phyloP scores from a whole-genome alignment of 169 alveolate genomes.

The Sarcocystis neurona region DNA sequence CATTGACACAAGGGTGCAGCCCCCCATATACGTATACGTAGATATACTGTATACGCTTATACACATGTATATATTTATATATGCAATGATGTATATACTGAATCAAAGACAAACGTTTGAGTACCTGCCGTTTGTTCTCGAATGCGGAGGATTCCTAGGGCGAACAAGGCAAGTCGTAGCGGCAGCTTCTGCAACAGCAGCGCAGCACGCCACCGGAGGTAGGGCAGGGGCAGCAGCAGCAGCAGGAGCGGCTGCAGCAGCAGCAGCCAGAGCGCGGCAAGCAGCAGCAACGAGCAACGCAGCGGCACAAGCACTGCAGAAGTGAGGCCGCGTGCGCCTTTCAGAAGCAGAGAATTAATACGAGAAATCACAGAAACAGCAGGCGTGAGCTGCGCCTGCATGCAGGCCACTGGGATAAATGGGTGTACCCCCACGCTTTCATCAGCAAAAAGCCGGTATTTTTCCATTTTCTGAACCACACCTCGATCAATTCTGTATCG shows the following conservation, averaged over 20 bases:
- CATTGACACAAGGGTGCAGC: too few relatives aligned
- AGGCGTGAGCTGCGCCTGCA: conserved; percentile 50
- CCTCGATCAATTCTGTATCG: too few relatives aligned
- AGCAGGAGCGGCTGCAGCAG: conserved; percentile 40
- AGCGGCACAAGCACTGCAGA: conserved; percentile 36
- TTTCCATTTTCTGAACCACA: conserved; percentile 63
- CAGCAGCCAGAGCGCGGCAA: conserved; percentile 20
- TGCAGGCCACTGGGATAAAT: conserved; percentile 55
- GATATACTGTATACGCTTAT: too few relatives aligned
- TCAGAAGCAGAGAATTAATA: too few relatives aligned
- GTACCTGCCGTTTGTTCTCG: conserved; percentile 51
- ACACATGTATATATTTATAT: too few relatives aligned
- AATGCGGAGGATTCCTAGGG: conserved; percentile 39
- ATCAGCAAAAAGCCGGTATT: conserved; percentile 58
- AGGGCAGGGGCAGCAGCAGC: conserved; percentile 38
- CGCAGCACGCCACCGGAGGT: conserved; percentile 40
- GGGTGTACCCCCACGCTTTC: conserved; percentile 60
- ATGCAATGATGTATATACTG: too few relatives aligned
- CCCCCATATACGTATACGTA: too few relatives aligned
- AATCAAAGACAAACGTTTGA: too few relatives aligned
- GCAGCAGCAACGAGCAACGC: conserved; percentile 41
- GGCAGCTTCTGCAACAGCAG: conserved; percentile 41
- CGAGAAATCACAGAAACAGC: conserved; percentile 3
- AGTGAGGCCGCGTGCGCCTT: too few relatives aligned
- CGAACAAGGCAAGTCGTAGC: conserved; percentile 30